Base-by-base conservation (phyloP, 495 filamentous ascomycete species). In the Cairneyella variabilis region DNA sequence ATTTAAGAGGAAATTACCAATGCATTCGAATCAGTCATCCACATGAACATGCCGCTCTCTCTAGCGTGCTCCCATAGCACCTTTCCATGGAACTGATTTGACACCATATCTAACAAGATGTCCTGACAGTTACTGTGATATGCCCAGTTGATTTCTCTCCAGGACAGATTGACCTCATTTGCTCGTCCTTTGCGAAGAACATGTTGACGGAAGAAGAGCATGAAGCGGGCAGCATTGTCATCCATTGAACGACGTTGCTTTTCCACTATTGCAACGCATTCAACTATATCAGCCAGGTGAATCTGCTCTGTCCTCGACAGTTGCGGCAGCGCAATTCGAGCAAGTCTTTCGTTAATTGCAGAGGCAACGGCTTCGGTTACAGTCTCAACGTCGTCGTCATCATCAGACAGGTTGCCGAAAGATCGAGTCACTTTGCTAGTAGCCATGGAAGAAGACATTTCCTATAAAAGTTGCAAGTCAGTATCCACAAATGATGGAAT, bases 81-180 rank as follows among this genome's bases (percentile, higher is more conserved):
- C 51, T 82, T 82, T 0, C 83, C 83, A 58, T 88, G 82, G 66
- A 85, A 89, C 56, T 93, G 90, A 16, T 78, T 72, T 7, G 84
- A 86, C n/a, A 96, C 86, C 54, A 96, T 80, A 65, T 97, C 91
- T 1, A 89, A 71, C 7, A 99, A 73, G 37, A 97, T 93, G 64
- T 97, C 95, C 67, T 99, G 93, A 50, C 89, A 96, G 12, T 71
- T 77, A 56, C 90, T 95, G 67, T 97, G 90, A 59, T 86, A 92
- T 18, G 92, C 95, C 91, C 92, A 97, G 42, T 86, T 85, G 52
- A 96, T 92, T 62, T 97, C 92, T 66, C 95, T 76, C 89, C 91
- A 99, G 3, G 88, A 86, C 58, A 97, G 82, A 17, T 81, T 75
- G 5, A 83, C 79, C 64, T 82, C 83, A 58, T 78, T 80, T 7